Conservation (phyloP, 1,139 yeast genomes). For the Spathaspora jeffriesii region DNA sequence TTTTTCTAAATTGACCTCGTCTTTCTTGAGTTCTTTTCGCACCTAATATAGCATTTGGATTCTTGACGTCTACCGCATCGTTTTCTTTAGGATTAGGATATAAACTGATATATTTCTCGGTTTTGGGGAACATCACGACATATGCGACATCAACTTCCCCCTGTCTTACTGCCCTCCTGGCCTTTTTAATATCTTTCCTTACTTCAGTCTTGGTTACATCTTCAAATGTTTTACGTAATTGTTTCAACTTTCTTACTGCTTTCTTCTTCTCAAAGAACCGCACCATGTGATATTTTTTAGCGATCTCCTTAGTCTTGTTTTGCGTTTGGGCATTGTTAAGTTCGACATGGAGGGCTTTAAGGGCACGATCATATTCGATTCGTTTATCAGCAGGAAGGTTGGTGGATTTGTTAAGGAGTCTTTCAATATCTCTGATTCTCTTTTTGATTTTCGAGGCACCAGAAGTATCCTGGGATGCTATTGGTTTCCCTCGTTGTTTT, state of each 20-base stretch:
- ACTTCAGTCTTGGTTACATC: conserved; percentile 40
- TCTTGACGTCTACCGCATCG: conserved; percentile 22
- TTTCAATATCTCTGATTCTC: conserved; percentile 83
- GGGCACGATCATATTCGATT: conserved; percentile 83
- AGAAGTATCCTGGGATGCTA: no score
- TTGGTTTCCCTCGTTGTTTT: conserved; percentile 12
- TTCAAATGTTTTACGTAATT: conserved; percentile 52
- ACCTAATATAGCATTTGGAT: conserved; percentile 47
- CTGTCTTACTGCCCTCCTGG: conserved; percentile 53
- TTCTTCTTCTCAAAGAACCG: conserved; percentile 90
- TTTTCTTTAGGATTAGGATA: conserved; percentile 51
- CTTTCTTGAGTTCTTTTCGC: conserved; percentile 47
- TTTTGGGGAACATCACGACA: conserved; percentile 74
- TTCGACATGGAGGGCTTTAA: conserved; percentile 71
- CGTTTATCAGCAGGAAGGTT: conserved; percentile 74
- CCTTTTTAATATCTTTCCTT: conserved; percentile 54
- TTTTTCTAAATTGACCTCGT: conserved; percentile 50
- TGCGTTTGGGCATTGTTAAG: conserved; percentile 53
- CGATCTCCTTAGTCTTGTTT: conserved; percentile 54
- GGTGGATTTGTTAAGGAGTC: conserved; percentile 59
- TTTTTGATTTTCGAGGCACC: conserved; percentile 65
- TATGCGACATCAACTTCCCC: conserved; percentile 77
- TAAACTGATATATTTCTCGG: conserved; percentile 78
- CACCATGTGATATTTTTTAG: conserved; percentile 92
- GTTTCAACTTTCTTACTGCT: conserved; percentile 74